phyloP scores from a whole-genome alignment of 805 yeast species.

The Starmerella stellata region DNA sequence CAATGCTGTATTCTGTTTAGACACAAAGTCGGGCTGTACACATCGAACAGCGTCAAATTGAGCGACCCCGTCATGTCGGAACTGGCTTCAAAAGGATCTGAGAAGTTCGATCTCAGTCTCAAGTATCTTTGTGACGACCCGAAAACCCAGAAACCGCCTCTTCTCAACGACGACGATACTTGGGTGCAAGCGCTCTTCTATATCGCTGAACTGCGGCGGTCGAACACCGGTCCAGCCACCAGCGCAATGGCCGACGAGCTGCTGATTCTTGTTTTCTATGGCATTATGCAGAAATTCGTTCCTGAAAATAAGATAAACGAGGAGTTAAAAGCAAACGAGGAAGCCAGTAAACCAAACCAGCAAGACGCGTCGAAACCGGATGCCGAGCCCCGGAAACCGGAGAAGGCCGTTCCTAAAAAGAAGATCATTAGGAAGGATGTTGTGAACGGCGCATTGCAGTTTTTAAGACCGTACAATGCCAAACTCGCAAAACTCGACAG shows the following conservation, averaged over 20 bases:
- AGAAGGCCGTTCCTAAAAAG: conserved; percentile 1
- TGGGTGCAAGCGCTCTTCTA: conserved; percentile 10
- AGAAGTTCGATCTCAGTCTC: conserved; percentile 12
- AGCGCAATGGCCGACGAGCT: conserved; percentile 12
- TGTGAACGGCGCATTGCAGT: conserved; percentile 14
- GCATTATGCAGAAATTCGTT: conserved; percentile 2
- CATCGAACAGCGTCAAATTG: conserved; percentile 24
- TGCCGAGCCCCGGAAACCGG: not conserved
- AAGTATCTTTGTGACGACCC: not conserved
- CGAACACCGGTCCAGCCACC: conserved; percentile 7
- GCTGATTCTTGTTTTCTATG: conserved; percentile 3
- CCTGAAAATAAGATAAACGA: not conserved
- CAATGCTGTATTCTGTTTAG: conserved; percentile 36
- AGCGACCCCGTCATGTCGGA: conserved; percentile 37
- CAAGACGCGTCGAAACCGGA: not conserved
- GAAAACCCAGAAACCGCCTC: not conserved
- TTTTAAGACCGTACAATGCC: conserved; percentile 10
- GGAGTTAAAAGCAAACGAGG: not conserved
- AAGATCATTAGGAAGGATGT: conserved; percentile 13
- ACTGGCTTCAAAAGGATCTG: conserved; percentile 28
- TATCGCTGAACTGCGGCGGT: conserved; percentile 8
- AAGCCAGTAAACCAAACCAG: not conserved
- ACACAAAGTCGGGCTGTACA: conserved; percentile 25
- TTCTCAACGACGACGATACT: not conserved
- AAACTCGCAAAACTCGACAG: conserved; percentile 12